Evolutionary conservation across 202 grass and related monocot species (phyloP), one percentile per base, ranked within the genome.

Genomic region (Brachypodium distachyon): DNA sequence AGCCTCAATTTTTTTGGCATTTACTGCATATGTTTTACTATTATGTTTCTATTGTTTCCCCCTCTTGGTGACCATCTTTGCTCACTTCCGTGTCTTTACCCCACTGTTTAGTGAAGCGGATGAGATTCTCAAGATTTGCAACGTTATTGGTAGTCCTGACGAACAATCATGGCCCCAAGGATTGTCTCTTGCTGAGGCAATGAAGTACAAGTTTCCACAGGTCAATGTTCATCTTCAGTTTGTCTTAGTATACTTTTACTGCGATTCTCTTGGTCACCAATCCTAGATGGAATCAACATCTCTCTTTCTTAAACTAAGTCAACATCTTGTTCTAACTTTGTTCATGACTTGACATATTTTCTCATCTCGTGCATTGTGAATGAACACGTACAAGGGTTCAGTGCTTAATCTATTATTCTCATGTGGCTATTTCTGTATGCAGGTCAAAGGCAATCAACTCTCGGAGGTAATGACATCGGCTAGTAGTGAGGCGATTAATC

Each of bases 141-240:
- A 85, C 80, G 96, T 99, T 38, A 92, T 99, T 33, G 96, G 96
- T 67, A 91, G 83, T 69, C 96, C 96, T n/a, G 86, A 88, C 17
- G 82, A 89, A 66, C 70, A 89, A 88, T 87, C 89, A 21, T 99
- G 96, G 96, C 57, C 87, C 14, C 78, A 83, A 83, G 96, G 96
- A 26, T 81, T 99, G 61, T 85, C 82, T 77, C 92, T 96, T 83
- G 89, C 96, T 78, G 78, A 89, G 43, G 72, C 44, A 22, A 96
- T 93, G 70, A 99, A 99, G 53, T 96, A 87, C 77, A 78, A 95
- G 80, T 99, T 99, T 50, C 96, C 96, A 19, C 84, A 89, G 96
- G 96, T 95, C 42, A 77, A 59, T 84, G 72, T 82, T 76, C 33
- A 66, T 46, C 49, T 69, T 73, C 64, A 42, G 21, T 44, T 81